A percentile compares a stretch with the other conserved stretches of the same genome.
Conservation (phyloP, 2,329 filamentous ascomycete species). For the Aspergillus chevalieri region DNA sequence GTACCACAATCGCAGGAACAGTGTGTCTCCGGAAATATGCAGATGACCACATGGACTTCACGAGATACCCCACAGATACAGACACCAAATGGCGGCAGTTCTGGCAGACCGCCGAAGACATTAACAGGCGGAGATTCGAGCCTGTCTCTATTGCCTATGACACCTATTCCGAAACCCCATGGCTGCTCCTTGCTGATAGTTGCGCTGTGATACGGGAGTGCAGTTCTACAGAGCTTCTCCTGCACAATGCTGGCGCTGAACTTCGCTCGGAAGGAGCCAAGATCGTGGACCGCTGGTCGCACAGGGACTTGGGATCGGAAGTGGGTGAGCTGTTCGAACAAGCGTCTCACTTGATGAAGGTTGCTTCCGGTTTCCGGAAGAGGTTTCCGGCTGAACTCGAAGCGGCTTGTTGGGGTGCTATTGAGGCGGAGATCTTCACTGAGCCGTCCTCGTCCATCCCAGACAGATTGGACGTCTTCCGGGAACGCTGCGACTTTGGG, state of each 20-base stretch:
- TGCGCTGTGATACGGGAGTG: constrained; percentile 74
- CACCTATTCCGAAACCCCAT: constrained; percentile 62
- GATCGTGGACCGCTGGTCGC: constrained; percentile 38
- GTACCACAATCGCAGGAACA: constrained; percentile 63
- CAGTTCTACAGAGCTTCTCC: constrained; percentile 68
- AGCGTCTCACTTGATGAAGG: constrained; percentile 59
- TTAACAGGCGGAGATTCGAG: constrained; percentile 81
- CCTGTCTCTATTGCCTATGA: constrained; percentile 74
- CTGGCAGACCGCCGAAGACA: constrained; percentile 74
- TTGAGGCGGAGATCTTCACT: constrained; percentile 68
- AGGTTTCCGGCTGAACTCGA: constrained; percentile 64
- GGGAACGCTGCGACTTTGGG: constrained; percentile 70
- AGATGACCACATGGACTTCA: constrained; percentile 65
- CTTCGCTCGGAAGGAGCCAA: constrained; percentile 33
- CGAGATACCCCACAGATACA: constrained; percentile 65
- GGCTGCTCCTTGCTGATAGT: constrained; percentile 78
- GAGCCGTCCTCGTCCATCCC: constrained; percentile 63
- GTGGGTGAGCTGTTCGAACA: constrained; percentile 51
- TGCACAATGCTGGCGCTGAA: constrained; percentile 55
- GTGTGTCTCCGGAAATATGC: constrained; percentile 58
- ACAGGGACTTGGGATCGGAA: constrained; percentile 36
- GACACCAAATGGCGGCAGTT: constrained; percentile 86
- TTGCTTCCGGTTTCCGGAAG: constrained; percentile 64
- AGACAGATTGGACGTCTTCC: constrained; percentile 71
- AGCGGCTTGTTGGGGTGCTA: constrained; percentile 59